A percentile compares a stretch with the other conserved stretches of the same genome.
These are phyloP conservation scores for Colletotrichum chrysophilum DNA, from an alignment of 2,329 filamentous ascomycete species.

Conservation along the genomic window DNA sequence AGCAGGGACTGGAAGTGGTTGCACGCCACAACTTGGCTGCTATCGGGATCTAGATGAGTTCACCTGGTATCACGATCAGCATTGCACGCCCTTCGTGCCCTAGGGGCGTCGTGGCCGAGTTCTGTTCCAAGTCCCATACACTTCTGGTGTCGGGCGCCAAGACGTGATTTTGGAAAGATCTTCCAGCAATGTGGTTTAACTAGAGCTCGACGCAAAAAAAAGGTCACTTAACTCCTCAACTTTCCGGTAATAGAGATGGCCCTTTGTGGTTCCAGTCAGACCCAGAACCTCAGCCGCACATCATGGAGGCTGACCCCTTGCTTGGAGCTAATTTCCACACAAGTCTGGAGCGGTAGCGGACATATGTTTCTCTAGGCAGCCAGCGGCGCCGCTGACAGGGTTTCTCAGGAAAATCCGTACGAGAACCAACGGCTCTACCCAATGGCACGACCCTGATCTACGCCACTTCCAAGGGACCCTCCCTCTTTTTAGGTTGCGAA, in stretches of 20 bases:
- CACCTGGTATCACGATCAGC: background rate
- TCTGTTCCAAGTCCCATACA: background rate
- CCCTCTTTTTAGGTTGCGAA: background rate
- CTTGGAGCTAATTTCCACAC: background rate
- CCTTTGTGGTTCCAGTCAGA: background rate
- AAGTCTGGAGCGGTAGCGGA: background rate
- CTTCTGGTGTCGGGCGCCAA: background rate
- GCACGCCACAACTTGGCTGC: background rate
- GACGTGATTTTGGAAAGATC: background rate
- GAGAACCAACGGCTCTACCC: background rate
- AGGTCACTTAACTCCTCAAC: background rate
- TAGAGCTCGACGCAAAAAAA: background rate
- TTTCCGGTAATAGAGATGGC: background rate
- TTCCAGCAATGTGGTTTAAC: background rate
- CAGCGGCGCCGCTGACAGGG: background rate
- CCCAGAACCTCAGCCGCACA: background rate
- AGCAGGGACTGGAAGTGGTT: background rate
- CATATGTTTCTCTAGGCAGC: constrained; percentile 1
- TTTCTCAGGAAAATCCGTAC: background rate
- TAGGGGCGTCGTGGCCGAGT: background rate
- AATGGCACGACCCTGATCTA: constrained; percentile 1
- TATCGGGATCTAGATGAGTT: background rate
- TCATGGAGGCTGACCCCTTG: background rate
- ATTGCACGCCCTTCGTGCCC: background rate
- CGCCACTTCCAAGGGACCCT: background rate